Conservation (phyloP, 306 rosid species). For the Prunus padus region DNA sequence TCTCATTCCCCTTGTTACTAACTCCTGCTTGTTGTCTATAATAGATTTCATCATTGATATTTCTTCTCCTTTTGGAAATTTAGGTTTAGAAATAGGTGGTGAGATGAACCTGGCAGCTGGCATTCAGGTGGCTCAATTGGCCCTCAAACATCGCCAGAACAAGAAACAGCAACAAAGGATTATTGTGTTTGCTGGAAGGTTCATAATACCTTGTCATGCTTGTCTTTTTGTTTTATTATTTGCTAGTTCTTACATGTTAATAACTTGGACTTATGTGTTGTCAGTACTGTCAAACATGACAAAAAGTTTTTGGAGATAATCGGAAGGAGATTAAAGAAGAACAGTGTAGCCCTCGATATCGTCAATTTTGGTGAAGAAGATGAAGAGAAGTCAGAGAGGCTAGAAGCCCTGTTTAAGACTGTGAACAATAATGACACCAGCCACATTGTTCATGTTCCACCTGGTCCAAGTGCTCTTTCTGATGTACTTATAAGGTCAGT, state of each 20-base stretch:
- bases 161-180: conserved; percentile 97
- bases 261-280: conserved; percentile 19
- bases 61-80: neutral
- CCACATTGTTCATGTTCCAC: conserved; percentile 58
- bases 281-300: conserved; percentile 72
- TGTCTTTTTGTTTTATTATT: conserved; percentile 5
- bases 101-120: conserved; percentile 95
- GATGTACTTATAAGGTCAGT: conserved; percentile 68
- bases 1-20: neutral
- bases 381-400: conserved; percentile 78
- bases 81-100: conserved; percentile 92
- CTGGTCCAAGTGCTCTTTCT: conserved; percentile 58
- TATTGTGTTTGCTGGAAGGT: conserved; percentile 95
- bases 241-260: conserved; percentile 9
- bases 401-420: conserved; percentile 77
- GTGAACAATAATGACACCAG: conserved; percentile 83
- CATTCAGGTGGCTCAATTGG: conserved; percentile 96
- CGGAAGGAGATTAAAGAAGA: conserved; percentile 85
- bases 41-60: neutral
- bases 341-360: conserved; percentile 88
- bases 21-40: neutral
- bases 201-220: neutral
- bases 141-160: conserved; percentile 96
- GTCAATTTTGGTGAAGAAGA: conserved; percentile 91
- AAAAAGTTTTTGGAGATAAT: conserved; percentile 80